phyloP scores from a whole-genome alignment of 176 grass and related monocot genomes.

The Poa pratensis region DNA sequence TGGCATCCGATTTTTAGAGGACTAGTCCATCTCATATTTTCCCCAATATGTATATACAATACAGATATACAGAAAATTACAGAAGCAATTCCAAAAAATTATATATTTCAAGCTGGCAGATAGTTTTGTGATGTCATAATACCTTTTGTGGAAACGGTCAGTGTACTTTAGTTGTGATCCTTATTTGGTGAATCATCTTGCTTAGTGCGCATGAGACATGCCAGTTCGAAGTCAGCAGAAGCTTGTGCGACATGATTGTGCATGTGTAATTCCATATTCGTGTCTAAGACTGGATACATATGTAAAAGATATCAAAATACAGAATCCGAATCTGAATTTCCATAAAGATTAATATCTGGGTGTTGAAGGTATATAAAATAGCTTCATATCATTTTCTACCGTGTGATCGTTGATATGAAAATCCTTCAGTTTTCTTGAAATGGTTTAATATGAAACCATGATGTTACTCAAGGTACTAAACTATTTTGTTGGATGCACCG shows the following conservation, averaged over 20 bases:
- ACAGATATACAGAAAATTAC: slow-evolving; percentile 25
- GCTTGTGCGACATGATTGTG: background rate
- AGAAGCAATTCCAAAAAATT: slow-evolving; percentile 5
- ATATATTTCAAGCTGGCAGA: background rate
- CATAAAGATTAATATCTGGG: background rate
- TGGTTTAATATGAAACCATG: background rate
- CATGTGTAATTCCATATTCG: background rate
- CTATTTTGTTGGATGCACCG: background rate
- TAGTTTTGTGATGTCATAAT: slow-evolving; percentile 2
- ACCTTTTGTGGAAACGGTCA: background rate
- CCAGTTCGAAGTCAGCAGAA: background rate
- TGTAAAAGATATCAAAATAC: background rate
- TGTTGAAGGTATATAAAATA: background rate
- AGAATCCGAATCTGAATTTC: background rate
- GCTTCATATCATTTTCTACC: background rate
- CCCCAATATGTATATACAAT: background rate
- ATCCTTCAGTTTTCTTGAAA: background rate
- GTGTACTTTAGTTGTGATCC: background rate
- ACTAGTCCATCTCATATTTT: slow-evolving; percentile 9
- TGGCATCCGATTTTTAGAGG: slow-evolving; percentile 31
- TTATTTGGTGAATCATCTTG: slow-evolving; percentile 16
- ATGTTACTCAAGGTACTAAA: slow-evolving; percentile 20
- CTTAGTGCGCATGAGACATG: background rate
- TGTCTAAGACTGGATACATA: background rate
- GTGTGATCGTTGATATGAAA: slow-evolving; percentile 11